phyloP scores from a whole-genome alignment of 202 grass and related monocot species.

The Zoysia matrella region DNA sequence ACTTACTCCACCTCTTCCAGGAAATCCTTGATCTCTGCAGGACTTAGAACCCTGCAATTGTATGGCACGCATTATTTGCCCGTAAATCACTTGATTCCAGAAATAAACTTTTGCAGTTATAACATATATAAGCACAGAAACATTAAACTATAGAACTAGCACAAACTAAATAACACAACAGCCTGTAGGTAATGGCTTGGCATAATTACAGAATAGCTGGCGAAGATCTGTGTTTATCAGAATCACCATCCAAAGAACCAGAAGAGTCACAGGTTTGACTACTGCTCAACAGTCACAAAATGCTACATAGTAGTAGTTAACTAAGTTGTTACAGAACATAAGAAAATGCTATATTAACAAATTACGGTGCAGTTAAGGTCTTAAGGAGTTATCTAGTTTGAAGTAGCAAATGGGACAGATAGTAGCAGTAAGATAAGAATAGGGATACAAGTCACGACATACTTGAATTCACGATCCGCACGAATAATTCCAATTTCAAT shows the following conservation, averaged over 20 bases:
- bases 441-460: constrained; percentile 20
- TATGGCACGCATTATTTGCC: constrained; percentile 15
- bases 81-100: constrained; percentile 16
- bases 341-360: not conserved
- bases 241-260: not conserved
- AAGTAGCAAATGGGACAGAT: not conserved
- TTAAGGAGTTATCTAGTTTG: not conserved
- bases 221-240: not conserved
- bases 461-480: constrained; percentile 89
- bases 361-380: not conserved
- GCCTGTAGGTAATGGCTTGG: too few relatives aligned
- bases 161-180: not conserved
- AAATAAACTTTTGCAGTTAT: not conserved
- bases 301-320: not conserved
- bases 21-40: constrained; percentile 87
- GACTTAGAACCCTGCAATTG: constrained; percentile 72
- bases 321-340: not conserved
- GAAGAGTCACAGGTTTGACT: constrained; percentile 1
- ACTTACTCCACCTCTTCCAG: constrained; percentile 85
- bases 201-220: not conserved
- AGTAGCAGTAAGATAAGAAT: constrained; percentile 20
- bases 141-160: not conserved
- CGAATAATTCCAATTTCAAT: constrained; percentile 98
- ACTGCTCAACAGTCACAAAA: not conserved
- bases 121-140: not conserved